A percentile compares a stretch with the other conserved stretches of the same genome.
These are phyloP conservation scores for Penicillium sp. DNA, from an alignment of 2,329 filamentous ascomycete genomes.

Conservation along the genomic window DNA sequence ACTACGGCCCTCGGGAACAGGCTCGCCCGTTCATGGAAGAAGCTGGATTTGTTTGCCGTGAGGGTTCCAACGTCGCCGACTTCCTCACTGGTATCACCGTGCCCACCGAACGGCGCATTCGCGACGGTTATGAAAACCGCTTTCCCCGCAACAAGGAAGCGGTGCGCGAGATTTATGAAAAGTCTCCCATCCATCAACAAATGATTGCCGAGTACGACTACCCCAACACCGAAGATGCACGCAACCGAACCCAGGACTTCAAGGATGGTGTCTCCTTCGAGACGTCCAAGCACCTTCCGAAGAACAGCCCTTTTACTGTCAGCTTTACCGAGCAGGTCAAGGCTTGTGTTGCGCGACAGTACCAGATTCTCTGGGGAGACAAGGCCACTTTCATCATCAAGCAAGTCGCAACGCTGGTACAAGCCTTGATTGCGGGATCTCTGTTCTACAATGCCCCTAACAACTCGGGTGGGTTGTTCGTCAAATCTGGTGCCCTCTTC, in stretches of 20 bases:
- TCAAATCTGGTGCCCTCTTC: slow-evolving; percentile 61
- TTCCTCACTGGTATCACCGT: slow-evolving; percentile 63
- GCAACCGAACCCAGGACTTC: slow-evolving; percentile 51
- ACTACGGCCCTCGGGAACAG: slow-evolving; percentile 56
- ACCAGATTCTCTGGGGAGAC: slow-evolving; percentile 62
- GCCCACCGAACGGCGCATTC: slow-evolving; percentile 45
- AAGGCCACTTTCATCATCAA: slow-evolving; percentile 60
- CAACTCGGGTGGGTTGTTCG: slow-evolving; percentile 57
- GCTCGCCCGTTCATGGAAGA: slow-evolving; percentile 61
- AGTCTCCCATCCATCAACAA: slow-evolving; percentile 46
- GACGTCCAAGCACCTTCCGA: slow-evolving; percentile 52
- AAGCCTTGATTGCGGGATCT: slow-evolving; percentile 60
- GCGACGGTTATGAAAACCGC: slow-evolving; percentile 39
- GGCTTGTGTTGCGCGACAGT: slow-evolving; percentile 55
- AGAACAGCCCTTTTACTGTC: slow-evolving; percentile 54
- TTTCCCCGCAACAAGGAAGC: slow-evolving; percentile 43
- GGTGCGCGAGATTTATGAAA: slow-evolving; percentile 50
- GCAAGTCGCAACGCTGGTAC: slow-evolving; percentile 52
- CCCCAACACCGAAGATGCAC: slow-evolving; percentile 48
- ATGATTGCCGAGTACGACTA: slow-evolving; percentile 57
- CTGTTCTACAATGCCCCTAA: slow-evolving; percentile 61
- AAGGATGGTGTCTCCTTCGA: slow-evolving; percentile 49
- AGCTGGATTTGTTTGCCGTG: slow-evolving; percentile 58
- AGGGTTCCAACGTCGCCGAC: slow-evolving; percentile 60
- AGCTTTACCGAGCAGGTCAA: slow-evolving; percentile 53